Base-by-base conservation (phyloP, 352 stramenopile genomes). In the Phytopythium sindhum region DNA sequence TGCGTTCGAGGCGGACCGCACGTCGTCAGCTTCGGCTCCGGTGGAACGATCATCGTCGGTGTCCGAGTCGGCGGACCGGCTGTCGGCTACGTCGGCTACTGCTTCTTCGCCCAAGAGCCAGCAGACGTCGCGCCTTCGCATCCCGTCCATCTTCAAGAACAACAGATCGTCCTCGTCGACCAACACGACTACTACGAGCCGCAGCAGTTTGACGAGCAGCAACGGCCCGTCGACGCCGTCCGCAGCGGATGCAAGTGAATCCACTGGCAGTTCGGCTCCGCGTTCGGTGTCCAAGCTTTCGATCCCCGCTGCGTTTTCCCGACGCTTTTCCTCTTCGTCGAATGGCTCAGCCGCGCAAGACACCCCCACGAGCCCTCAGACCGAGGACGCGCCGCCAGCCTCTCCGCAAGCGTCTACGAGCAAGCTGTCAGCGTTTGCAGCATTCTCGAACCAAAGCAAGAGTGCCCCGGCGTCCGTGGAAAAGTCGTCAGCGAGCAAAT, bases 261-360 rank as follows among this genome's bases (percentile, higher is more conserved):
- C 48, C 5, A 11, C 47, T 1, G 24, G 7, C 47, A 39, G 66
- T n/a, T 37, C 35, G 9, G 61, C 71, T 17, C 72, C 72, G 15
- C 79, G 81, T 24, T 75, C 80, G 7, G 85, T 86, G 58, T 91
- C 83, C 56, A 91, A 90, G 63, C 72, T 91, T 6, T 75, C 70
- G 31, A 83, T 83, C 37, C 74, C 74, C 0, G 44, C 64, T 11
- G 78, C 82, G 45, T 91, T 91, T 50, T 73, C 75, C 2, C 76
- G 78, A 19, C 77, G 67, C 33, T 55, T 69, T 3, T 84, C 75
- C 4, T 66, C 74, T 9, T 80, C 75, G 24, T 75, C 75, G 52
- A 81, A 71, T 57, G 59, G 45, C 24, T 74, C 68, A 33, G 68
- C 61, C 6, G 26, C 62, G 11, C 65, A 74, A 42, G 45, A 68